Evolutionary conservation across 2,329 filamentous ascomycete genomes (phyloP), one percentile per base, ranked within the genome.

Genomic region (Botrytis hyacinthi): DNA sequence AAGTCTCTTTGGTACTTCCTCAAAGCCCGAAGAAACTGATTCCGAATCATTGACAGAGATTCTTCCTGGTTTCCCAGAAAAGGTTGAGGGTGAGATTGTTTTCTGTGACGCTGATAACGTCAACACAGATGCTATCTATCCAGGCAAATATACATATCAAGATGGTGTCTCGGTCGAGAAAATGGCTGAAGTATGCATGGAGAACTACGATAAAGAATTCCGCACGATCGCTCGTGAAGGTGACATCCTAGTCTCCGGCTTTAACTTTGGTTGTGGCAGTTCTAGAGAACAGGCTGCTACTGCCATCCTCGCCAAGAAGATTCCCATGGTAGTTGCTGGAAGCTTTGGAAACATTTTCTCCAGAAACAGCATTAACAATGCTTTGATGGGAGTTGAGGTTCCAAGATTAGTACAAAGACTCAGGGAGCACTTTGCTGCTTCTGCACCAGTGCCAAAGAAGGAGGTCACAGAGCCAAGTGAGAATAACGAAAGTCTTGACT

Each of bases 81-180:
- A 90, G 75, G 89, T 98, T 22, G 85, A 87, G 14, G 95, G 95
- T 35, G 93, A 98, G 82, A 97, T 98, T 74, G 86, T 97, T 65
- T 97, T 96, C 83, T 93, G 89, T 80, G 93, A 97, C 79, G 89
- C 88, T 0, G 92, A 94, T 81, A 97, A 97, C 83, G 89, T 98
- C 81, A 93, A 96, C 83, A 98, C 95, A 0, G 95, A 98, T 80
- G 91, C 88, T 71, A 97, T 98, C 81, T 98, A 98, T 82, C 92
- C 94, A 0, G 94, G 93, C 7, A 94, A 95, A 81, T 94, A 93
- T 82, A 98, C 95, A 0, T 98, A 98, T 83, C 93, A 97, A 81
- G 95, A 98, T 80, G 88, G 93, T 78, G 86, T 98, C 1, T 84
- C 92, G 0, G 85, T 83, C 0, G 91, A 93, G 75, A 89, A 89